phyloP scores from a whole-genome alignment of 805 yeast species.

The Metschnikowia anglica region DNA sequence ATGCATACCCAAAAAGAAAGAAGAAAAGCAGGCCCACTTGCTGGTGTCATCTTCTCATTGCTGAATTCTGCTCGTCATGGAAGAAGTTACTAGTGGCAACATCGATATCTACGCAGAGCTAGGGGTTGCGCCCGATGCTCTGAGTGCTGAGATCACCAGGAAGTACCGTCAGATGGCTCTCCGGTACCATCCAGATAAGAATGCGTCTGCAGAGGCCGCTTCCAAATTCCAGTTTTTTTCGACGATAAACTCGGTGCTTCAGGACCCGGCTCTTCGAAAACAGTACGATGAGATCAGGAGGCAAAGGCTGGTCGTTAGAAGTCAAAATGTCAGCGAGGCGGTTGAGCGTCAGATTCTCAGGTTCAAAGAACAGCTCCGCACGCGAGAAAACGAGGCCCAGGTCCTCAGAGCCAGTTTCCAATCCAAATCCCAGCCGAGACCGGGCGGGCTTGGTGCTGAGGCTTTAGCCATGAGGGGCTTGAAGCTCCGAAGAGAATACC shows the following conservation, averaged over 20 bases:
- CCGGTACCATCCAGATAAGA: constrained; percentile 43
- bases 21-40: too few relatives aligned
- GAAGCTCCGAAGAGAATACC: constrained; percentile 12
- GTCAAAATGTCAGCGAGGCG: constrained; percentile 12
- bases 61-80: constrained; percentile 10
- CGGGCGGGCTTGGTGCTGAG: constrained; percentile 25
- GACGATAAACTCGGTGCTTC: constrained; percentile 33
- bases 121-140: constrained; percentile 33
- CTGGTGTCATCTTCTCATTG: too few relatives aligned
- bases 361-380: constrained; percentile 32
- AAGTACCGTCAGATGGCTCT: constrained; percentile 38
- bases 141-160: constrained; percentile 25
- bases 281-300: constrained; percentile 34
- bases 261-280: constrained; percentile 23
- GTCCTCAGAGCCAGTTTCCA: constrained; percentile 6
- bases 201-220: constrained; percentile 26
- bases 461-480: constrained; percentile 30
- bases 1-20: too few relatives aligned
- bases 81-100: constrained; percentile 18
- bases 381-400: constrained; percentile 20
- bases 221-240: constrained; percentile 33
- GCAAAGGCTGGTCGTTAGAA: neutral
- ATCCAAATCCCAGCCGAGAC: constrained; percentile 16
- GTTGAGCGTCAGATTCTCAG: constrained; percentile 20
- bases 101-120: constrained; percentile 46